phyloP scores from a whole-genome alignment of 1,284 basidiomycete species.

The Naganishia cerealis region DNA sequence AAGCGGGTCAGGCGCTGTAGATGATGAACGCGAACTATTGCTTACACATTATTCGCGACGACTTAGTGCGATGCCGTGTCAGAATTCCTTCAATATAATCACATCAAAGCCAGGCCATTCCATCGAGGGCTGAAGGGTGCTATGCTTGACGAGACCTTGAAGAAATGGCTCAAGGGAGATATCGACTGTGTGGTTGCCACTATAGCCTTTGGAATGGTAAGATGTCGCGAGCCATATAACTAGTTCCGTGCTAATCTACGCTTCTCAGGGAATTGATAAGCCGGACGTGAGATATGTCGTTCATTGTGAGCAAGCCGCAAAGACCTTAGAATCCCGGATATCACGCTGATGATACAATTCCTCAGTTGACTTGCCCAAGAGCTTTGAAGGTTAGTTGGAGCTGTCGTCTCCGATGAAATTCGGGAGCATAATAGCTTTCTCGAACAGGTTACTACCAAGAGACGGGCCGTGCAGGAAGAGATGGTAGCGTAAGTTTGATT shows the following conservation, averaged over 20 bases:
- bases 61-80: slow-evolving; percentile 66
- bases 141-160: slow-evolving; percentile 63
- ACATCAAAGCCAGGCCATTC: slow-evolving; percentile 71
- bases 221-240: slow-evolving; percentile 9
- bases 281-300: slow-evolving; percentile 67
- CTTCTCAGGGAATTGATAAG: slow-evolving; percentile 71
- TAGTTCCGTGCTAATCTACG: background rate
- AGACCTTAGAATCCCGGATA: background rate
- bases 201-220: slow-evolving; percentile 76
- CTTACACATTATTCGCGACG: background rate
- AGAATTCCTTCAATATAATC: slow-evolving; percentile 63
- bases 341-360: slow-evolving; percentile 50
- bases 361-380: slow-evolving; percentile 77
- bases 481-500: slow-evolving; percentile 64
- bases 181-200: slow-evolving; percentile 60
- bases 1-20: background rate
- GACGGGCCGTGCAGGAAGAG: slow-evolving; percentile 81
- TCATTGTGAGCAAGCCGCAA: slow-evolving; percentile 38
- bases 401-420: background rate
- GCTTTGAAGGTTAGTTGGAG: slow-evolving; percentile 67
- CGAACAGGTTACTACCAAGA: slow-evolving; percentile 79
- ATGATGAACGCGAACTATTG: background rate
- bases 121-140: slow-evolving; percentile 64
- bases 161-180: slow-evolving; percentile 63
- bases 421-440: background rate